Percentiles rank a stretch among this genome's conserved stretches.
phyloP scores from a whole-genome alignment of 2,329 filamentous ascomycete genomes.

The Colletotrichum liriopes region DNA sequence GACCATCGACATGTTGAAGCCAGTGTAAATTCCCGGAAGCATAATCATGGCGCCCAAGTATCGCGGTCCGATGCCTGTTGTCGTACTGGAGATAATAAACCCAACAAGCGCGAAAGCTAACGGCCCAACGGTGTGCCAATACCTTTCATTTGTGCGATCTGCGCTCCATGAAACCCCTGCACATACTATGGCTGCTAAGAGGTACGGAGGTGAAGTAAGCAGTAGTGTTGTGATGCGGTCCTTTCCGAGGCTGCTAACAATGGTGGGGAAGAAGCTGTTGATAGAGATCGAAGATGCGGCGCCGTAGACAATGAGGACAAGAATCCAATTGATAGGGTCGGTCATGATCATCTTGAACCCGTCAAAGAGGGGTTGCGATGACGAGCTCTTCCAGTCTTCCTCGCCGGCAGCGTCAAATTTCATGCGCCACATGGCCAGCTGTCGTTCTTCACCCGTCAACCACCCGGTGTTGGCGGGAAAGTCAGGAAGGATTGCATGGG shows the following conservation, averaged over 20 bases:
- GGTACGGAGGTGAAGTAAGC: conserved; percentile 61
- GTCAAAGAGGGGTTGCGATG: conserved; percentile 41
- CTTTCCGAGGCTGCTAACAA: conserved; percentile 37
- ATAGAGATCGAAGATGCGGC: conserved; percentile 44
- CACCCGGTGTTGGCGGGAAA: conserved; percentile 56
- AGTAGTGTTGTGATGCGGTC: conserved; percentile 58
- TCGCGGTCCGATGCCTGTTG: conserved; percentile 25
- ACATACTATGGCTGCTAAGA: conserved; percentile 55
- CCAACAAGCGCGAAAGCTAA: conserved; percentile 36
- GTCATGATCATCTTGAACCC: conserved; percentile 45
- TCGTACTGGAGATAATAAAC: conserved; percentile 36
- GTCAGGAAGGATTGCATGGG: conserved; percentile 51
- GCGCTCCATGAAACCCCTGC: conserved; percentile 35
- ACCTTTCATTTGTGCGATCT: conserved; percentile 37
- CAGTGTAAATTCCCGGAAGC: conserved; percentile 46
- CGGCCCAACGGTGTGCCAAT: conserved; percentile 39
- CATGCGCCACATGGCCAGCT: conserved; percentile 46
- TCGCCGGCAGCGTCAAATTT: conserved; percentile 46
- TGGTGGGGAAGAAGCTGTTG: conserved; percentile 47
- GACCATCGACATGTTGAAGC: conserved; percentile 47
- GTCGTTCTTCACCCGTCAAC: conserved; percentile 45
- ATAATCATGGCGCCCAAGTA: conserved; percentile 46
- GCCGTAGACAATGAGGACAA: conserved; percentile 44
- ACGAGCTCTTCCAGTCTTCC: conserved; percentile 44
- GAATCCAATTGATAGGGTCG: conserved; percentile 46